Evolutionary conservation across 1,284 basidiomycete genomes (phyloP).

Genomic region (Ustilago xerochloae): DNA sequence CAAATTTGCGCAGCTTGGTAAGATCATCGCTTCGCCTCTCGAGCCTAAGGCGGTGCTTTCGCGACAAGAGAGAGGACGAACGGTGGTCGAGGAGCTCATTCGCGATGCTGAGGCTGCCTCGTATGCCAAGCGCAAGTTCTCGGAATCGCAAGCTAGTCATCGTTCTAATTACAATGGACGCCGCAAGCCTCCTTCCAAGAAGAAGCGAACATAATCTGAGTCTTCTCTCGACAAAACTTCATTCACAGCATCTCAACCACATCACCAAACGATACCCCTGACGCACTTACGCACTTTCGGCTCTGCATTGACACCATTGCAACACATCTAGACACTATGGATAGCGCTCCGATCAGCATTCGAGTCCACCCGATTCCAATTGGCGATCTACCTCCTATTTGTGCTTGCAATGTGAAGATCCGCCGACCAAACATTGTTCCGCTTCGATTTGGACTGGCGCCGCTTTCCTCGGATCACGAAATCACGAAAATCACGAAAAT

Average conservation of each 20-base stretch:
- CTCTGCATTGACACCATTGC: neutral
- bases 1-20: slow-evolving; percentile 87
- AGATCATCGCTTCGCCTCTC: slow-evolving; percentile 83
- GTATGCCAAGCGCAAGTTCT: slow-evolving; percentile 94
- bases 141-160: slow-evolving; percentile 71
- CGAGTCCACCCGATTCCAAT: neutral
- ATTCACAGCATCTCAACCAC: neutral
- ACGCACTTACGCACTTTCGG: too few relatives aligned
- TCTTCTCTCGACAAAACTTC: neutral
- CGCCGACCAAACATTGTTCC: neutral
- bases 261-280: slow-evolving; percentile 13
- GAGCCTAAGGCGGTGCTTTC: slow-evolving; percentile 79
- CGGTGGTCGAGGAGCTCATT: slow-evolving; percentile 87
- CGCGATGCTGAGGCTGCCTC: slow-evolving; percentile 84
- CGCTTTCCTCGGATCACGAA: too few relatives aligned
- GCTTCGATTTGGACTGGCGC: too few relatives aligned
- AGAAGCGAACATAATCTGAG: slow-evolving; percentile 20
- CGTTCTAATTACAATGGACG: slow-evolving; percentile 40
- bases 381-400: neutral
- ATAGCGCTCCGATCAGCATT: neutral
- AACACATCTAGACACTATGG: neutral
- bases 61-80: slow-evolving; percentile 78
- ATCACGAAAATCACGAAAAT: too few relatives aligned
- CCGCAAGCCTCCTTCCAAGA: slow-evolving; percentile 39
- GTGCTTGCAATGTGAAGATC: neutral